Conservation (phyloP, 306 rosid genomes). For the Trichosanthes cucumerina region DNA sequence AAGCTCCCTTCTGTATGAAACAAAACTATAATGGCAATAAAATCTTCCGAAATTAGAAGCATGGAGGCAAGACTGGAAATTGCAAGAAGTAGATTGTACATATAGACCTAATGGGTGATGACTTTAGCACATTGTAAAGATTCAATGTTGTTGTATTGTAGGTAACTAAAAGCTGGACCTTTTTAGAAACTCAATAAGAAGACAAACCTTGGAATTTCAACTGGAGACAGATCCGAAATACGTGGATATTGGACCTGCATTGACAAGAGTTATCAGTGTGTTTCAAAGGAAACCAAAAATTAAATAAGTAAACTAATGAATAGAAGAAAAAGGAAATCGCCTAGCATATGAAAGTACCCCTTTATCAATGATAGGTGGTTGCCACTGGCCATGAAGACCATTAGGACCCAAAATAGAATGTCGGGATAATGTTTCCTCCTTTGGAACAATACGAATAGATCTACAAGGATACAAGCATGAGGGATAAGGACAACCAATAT, state of each 20-base stretch:
- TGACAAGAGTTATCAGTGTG: constrained; percentile 25
- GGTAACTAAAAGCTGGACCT: constrained; percentile 6
- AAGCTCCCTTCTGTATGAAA: constrained; percentile 1
- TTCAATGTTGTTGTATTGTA: not conserved
- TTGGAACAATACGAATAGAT: constrained; percentile 54
- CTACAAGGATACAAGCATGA: constrained; percentile 33
- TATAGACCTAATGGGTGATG: not conserved
- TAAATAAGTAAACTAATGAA: too few species aligned
- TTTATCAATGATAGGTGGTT: constrained; percentile 49
- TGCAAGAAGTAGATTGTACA: constrained; percentile 6
- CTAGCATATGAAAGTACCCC: constrained; percentile 46
- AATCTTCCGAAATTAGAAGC: not conserved
- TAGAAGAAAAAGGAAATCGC: not conserved
- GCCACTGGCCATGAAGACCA: constrained; percentile 79
- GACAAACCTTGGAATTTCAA: constrained; percentile 66
- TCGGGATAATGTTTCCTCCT: constrained; percentile 67
- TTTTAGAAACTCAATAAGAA: not conserved
- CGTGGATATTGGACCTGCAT: constrained; percentile 83
- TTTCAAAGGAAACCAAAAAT: constrained; percentile 10
- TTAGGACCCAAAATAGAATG: constrained; percentile 88
- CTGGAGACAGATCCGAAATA: constrained; percentile 56
- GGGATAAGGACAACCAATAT: not conserved
- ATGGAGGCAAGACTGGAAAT: not conserved
- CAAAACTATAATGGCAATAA: constrained; percentile 9
- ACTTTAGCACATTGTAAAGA: not conserved